Conservation (phyloP, 2,329 filamentous ascomycete species). For the Aspergillus sp. region DNA sequence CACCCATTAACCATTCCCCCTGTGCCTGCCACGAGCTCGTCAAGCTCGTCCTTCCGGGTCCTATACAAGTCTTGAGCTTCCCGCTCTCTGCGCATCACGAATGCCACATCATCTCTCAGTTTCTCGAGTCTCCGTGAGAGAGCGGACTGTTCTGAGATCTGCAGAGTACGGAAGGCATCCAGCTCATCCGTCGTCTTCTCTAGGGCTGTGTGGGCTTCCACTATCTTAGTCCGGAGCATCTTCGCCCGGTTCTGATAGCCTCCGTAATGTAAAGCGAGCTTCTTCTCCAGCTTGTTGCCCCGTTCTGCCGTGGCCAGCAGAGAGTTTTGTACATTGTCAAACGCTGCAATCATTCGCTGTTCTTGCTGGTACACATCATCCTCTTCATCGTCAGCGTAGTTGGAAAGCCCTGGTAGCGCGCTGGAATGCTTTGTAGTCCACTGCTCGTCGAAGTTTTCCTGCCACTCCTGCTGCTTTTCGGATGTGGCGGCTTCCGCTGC, state of each 20-base stretch:
- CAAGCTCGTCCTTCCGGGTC: constrained; percentile 73
- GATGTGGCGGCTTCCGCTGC: constrained; percentile 64
- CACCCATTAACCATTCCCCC: constrained; percentile 40
- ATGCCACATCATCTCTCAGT: constrained; percentile 79
- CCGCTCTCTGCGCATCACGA: constrained; percentile 77
- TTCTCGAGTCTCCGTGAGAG: constrained; percentile 70
- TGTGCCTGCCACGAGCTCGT: constrained; percentile 51
- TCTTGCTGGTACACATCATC: constrained; percentile 62
- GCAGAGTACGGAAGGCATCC: constrained; percentile 71
- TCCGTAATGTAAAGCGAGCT: constrained; percentile 80
- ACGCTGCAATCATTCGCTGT: constrained; percentile 66
- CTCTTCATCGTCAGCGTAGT: constrained; percentile 76
- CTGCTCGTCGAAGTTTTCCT: constrained; percentile 52
- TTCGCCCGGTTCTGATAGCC: constrained; percentile 88
- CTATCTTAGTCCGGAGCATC: constrained; percentile 75
- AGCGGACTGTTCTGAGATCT: constrained; percentile 76
- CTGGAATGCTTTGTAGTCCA: constrained; percentile 55
- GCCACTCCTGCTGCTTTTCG: constrained; percentile 51
- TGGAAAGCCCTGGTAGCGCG: constrained; percentile 72
- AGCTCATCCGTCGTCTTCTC: constrained; percentile 72
- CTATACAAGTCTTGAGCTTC: constrained; percentile 89
- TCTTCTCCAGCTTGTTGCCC: constrained; percentile 89
- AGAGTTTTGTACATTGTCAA: constrained; percentile 72
- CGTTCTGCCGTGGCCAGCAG: constrained; percentile 74
- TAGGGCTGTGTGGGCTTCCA: constrained; percentile 71